Conservation (phyloP, 495 filamentous ascomycete genomes). For the Penicillium coprophilum region DNA sequence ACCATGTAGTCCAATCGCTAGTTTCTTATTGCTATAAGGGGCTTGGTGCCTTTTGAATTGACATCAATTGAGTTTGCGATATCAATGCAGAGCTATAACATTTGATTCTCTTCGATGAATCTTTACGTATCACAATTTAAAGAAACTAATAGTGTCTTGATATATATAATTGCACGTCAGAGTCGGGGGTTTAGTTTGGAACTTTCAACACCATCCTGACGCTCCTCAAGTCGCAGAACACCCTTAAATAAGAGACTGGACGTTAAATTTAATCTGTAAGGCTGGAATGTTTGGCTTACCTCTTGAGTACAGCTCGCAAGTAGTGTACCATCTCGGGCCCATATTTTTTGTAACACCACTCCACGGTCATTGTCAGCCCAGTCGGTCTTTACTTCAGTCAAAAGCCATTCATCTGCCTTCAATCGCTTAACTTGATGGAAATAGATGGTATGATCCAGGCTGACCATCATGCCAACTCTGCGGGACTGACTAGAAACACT, state of each 20-base stretch:
- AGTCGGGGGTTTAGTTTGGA: neutral
- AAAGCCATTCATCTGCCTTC: constrained; percentile 80
- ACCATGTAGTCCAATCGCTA: no score
- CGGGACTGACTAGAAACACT: neutral
- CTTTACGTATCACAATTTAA: no score
- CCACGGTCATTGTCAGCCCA: constrained; percentile 81
- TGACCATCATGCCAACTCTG: constrained; percentile 80
- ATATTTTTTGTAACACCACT: constrained; percentile 75
- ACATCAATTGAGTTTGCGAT: no score
- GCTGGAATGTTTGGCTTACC: constrained; percentile 29
- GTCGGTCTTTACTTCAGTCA: constrained; percentile 74
- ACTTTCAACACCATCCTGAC: neutral
- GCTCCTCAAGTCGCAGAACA: neutral
- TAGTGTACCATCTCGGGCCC: constrained; percentile 66
- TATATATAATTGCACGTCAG: neutral
- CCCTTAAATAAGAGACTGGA: neutral
- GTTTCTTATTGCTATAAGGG: no score
- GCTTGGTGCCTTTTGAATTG: no score
- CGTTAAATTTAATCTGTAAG: neutral
- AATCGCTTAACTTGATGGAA: constrained; percentile 73
- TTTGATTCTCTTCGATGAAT: no score
- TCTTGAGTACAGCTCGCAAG: constrained; percentile 84
- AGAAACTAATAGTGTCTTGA: no score
- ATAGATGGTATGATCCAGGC: constrained; percentile 81
- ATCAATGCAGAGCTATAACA: no score